phyloP scores from a whole-genome alignment of 768 basidiomycete species.

The Phylloporus sp. region DNA sequence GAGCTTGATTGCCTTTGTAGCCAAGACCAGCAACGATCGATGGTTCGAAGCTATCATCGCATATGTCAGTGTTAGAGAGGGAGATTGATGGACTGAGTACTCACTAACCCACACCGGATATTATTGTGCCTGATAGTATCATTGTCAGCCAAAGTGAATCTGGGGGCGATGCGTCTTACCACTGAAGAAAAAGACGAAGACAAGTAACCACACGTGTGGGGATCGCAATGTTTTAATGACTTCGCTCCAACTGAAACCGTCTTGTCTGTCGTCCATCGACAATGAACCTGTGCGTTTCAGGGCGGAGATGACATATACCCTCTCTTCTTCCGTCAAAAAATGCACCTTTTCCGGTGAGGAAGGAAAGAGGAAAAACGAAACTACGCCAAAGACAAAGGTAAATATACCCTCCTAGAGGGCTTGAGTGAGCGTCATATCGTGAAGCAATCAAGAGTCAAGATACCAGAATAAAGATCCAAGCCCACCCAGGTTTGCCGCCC shows the following conservation, averaged over 20 bases:
- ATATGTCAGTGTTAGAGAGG: constrained; percentile 32
- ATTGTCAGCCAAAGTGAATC: neutral
- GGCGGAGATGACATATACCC: constrained; percentile 38
- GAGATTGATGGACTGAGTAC: neutral
- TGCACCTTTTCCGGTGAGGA: constrained; percentile 39
- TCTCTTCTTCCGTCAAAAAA: constrained; percentile 52
- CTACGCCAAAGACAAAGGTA: constrained; percentile 54
- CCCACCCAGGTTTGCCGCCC: constrained; percentile 53
- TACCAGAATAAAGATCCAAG: constrained; percentile 59
- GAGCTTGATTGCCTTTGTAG: constrained; percentile 49
- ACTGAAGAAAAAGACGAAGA: constrained; percentile 48
- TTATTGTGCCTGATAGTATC: constrained; percentile 11
- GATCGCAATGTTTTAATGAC: constrained; percentile 44
- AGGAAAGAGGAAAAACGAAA: constrained; percentile 49
- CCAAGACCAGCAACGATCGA: constrained; percentile 63
- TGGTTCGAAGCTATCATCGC: constrained; percentile 52
- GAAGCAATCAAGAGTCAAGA: neutral
- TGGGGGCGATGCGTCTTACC: constrained; percentile 33
- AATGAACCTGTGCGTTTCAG: constrained; percentile 27
- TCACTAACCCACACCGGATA: constrained; percentile 24
- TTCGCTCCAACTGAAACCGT: constrained; percentile 56
- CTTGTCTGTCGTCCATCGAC: constrained; percentile 39
- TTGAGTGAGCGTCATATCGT: neutral
- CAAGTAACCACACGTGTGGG: constrained; percentile 53
- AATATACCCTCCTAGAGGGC: constrained; percentile 51